A percentile compares a stretch with the other conserved stretches of the same genome.
Conservation (phyloP, 306 rosid species). For the Cyamopsis tetragonoloba region DNA sequence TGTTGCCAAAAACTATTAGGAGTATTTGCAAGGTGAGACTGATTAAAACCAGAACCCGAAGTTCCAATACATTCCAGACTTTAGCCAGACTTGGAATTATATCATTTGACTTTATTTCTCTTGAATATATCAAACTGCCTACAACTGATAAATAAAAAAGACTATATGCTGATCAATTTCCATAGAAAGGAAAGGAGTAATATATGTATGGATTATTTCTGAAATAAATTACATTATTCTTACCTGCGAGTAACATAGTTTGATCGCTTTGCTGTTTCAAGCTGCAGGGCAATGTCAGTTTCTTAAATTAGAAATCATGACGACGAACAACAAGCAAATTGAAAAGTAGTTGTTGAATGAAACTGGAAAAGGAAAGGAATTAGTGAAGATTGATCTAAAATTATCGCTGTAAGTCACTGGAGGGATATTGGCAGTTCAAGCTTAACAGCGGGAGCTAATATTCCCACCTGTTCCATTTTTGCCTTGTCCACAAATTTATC, state of each 20-base stretch:
- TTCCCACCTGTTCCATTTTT: too few relatives aligned
- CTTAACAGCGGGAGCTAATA: too few relatives aligned
- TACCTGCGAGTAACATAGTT: background rate
- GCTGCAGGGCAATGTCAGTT: too few relatives aligned
- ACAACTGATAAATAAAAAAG: background rate
- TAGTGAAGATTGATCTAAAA: too few relatives aligned
- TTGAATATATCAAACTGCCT: background rate
- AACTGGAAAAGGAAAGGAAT: too few relatives aligned
- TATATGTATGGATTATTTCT: background rate
- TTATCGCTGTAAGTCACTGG: too few relatives aligned
- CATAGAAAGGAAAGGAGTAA: background rate
- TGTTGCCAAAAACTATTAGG: slow-evolving; percentile 25
- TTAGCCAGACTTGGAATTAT: background rate
- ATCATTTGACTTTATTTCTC: background rate
- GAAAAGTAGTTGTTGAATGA: too few relatives aligned
- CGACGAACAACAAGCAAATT: too few relatives aligned
- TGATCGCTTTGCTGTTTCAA: background rate
- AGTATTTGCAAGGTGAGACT: slow-evolving; percentile 33
- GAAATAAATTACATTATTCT: background rate
- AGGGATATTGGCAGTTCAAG: too few relatives aligned
- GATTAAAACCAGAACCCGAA: slow-evolving; percentile 12
- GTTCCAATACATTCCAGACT: slow-evolving; percentile 30
- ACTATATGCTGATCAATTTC: background rate
- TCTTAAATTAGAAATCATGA: too few relatives aligned
- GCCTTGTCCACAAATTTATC: too few relatives aligned